These are phyloP conservation scores for Backusella sp. DNA, from an alignment of 192 early-diverging fungal genomes.

Conservation along the genomic window DNA sequence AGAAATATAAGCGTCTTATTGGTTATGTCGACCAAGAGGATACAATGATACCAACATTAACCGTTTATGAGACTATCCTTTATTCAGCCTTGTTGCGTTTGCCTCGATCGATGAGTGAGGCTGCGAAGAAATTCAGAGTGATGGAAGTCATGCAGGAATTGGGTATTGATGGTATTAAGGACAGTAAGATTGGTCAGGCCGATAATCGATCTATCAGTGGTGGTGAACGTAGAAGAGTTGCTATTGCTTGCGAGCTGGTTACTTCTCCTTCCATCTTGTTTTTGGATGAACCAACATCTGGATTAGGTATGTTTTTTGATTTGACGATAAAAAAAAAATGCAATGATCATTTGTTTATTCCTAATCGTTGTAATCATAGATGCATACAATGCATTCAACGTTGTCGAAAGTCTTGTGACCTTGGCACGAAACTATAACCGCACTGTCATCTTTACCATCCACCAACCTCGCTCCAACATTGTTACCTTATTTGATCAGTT, in stretches of 20 bases:
- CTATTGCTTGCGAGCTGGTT: slow-evolving; percentile 92
- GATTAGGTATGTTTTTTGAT: slow-evolving; percentile 42
- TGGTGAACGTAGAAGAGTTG: slow-evolving; percentile 90
- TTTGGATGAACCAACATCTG: slow-evolving; percentile 81
- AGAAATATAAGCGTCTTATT: slow-evolving; percentile 67
- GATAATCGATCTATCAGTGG: slow-evolving; percentile 82
- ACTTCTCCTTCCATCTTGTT: slow-evolving; percentile 91
- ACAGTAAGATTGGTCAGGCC: slow-evolving; percentile 75
- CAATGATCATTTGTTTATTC: not conserved
- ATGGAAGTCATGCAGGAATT: slow-evolving; percentile 84
- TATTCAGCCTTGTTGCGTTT: slow-evolving; percentile 87
- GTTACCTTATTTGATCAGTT: slow-evolving; percentile 89
- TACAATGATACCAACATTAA: slow-evolving; percentile 53
- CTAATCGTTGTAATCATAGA: slow-evolving; percentile 39
- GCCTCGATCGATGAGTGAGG: slow-evolving; percentile 65
- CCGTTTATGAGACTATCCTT: slow-evolving; percentile 78
- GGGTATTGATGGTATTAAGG: slow-evolving; percentile 79
- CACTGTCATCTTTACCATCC: slow-evolving; percentile 89
- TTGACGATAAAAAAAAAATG: not conserved
- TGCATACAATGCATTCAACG: slow-evolving; percentile 92
- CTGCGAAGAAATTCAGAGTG: slow-evolving; percentile 69
- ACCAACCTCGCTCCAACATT: slow-evolving; percentile 93
- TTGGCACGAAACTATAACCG: slow-evolving; percentile 76
- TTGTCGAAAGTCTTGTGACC: slow-evolving; percentile 83
- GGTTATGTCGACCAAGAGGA: slow-evolving; percentile 75